Evolutionary conservation across 2,329 filamentous ascomycete genomes (phyloP).

Genomic region (Stemphylium vesicarium): DNA sequence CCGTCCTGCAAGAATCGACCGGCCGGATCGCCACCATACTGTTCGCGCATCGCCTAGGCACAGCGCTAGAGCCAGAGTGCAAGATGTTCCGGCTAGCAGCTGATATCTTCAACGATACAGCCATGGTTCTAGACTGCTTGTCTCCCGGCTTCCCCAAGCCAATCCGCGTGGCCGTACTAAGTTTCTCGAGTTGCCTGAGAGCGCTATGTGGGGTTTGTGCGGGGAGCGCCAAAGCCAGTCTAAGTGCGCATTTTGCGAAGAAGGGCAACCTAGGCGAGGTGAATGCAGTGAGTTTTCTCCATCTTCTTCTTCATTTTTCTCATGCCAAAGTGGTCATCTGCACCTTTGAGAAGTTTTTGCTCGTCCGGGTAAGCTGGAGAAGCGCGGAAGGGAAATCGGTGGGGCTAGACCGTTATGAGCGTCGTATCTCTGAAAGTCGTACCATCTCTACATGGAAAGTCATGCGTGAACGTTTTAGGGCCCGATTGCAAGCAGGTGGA

Average conservation of each 20-base stretch:
- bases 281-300: slow-evolving; percentile 69
- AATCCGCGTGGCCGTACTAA: slow-evolving; percentile 63
- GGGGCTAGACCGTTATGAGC: too few species aligned
- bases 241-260: slow-evolving; percentile 90
- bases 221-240: slow-evolving; percentile 84
- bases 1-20: slow-evolving; percentile 81
- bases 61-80: slow-evolving; percentile 85
- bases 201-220: slow-evolving; percentile 88
- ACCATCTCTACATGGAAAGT: too few species aligned
- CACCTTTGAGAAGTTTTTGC: not conserved
- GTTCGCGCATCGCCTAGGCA: slow-evolving; percentile 83
- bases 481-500: too few species aligned
- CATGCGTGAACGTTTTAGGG: too few species aligned
- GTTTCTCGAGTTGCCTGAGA: slow-evolving; percentile 63
- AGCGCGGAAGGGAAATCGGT: not conserved
- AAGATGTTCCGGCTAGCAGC: slow-evolving; percentile 88
- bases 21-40: slow-evolving; percentile 83
- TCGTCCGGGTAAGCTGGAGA: not conserved
- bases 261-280: slow-evolving; percentile 89
- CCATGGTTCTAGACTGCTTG: slow-evolving; percentile 84
- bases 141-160: slow-evolving; percentile 73
- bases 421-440: too few species aligned
- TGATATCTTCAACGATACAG: slow-evolving; percentile 86
- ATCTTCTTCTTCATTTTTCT: not conserved
- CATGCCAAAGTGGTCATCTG: too few species aligned